phyloP scores from a whole-genome alignment of 208 protist genomes.

The Endotrypanum monterogeii region DNA sequence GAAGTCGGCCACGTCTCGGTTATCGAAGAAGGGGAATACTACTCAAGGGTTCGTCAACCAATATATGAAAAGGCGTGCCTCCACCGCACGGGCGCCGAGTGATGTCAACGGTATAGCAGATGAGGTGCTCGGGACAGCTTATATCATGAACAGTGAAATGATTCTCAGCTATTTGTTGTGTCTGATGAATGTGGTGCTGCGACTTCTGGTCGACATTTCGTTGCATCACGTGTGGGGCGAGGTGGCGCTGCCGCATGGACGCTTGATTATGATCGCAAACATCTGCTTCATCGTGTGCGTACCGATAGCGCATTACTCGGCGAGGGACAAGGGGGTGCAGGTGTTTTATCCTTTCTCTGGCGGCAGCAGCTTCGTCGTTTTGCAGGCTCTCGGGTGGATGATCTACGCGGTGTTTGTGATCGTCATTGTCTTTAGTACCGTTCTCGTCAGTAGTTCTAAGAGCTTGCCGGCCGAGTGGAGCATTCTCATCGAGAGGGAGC shows the following conservation, averaged over 20 bases:
- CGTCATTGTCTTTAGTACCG: slow-evolving; percentile 27
- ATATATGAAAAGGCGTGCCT: neutral
- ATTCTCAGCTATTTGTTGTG: slow-evolving; percentile 56
- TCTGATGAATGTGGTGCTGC: slow-evolving; percentile 51
- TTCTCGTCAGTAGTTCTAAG: slow-evolving; percentile 15
- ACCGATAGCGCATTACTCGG: slow-evolving; percentile 71
- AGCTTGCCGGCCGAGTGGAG: slow-evolving; percentile 13
- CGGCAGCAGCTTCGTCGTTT: slow-evolving; percentile 60
- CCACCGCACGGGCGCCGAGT: neutral
- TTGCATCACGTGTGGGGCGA: slow-evolving; percentile 31
- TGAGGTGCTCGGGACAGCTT: slow-evolving; percentile 20
- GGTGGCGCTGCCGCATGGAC: slow-evolving; percentile 22
- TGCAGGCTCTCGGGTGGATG: slow-evolving; percentile 80
- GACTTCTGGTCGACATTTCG: slow-evolving; percentile 61
- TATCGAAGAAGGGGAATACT: neutral
- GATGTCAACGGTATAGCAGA: neutral
- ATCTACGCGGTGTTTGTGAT: slow-evolving; percentile 57
- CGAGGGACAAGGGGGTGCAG: slow-evolving; percentile 57
- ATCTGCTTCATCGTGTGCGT: slow-evolving; percentile 50
- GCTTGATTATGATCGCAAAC: slow-evolving; percentile 38
- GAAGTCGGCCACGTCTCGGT: neutral
- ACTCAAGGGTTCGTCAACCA: neutral
- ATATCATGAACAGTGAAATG: slow-evolving; percentile 67
- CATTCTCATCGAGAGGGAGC: slow-evolving; percentile 8
- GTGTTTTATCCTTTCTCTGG: slow-evolving; percentile 66